Conservation (phyloP, 768 basidiomycete genomes). For the Mrakia blollopis region DNA sequence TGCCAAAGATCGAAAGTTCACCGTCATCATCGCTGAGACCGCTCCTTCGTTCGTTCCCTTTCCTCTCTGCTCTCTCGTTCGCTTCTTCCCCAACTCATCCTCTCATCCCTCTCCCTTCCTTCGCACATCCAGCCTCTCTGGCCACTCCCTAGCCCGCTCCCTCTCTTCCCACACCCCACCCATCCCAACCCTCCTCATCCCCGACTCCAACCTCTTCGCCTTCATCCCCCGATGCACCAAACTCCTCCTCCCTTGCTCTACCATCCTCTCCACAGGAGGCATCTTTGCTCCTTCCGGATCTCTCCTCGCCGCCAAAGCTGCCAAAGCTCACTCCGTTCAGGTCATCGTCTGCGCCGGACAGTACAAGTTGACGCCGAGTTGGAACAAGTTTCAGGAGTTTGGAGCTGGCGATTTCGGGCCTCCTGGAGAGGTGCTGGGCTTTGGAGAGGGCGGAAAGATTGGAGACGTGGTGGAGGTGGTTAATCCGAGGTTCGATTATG, state of each 20-base stretch:
- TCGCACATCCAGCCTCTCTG: not conserved
- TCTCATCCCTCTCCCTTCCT: not conserved
- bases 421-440: slow-evolving; percentile 49
- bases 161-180: slow-evolving; percentile 55
- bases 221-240: slow-evolving; percentile 97
- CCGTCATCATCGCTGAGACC: slow-evolving; percentile 92
- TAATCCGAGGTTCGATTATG: slow-evolving; percentile 96
- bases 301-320: slow-evolving; percentile 76
- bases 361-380: slow-evolving; percentile 86
- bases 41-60: slow-evolving; percentile 58
- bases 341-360: slow-evolving; percentile 92
- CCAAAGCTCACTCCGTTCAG: slow-evolving; percentile 81
- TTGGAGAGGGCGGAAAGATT: slow-evolving; percentile 55
- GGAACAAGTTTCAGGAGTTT: slow-evolving; percentile 44
- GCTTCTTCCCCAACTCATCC: not conserved
- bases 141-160: slow-evolving; percentile 18
- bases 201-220: slow-evolving; percentile 91
- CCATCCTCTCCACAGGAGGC: slow-evolving; percentile 94
- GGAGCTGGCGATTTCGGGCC: slow-evolving; percentile 43
- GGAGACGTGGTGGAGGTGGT: slow-evolving; percentile 82
- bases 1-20: slow-evolving; percentile 82
- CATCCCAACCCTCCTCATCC: slow-evolving; percentile 93
- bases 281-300: slow-evolving; percentile 87
- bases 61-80: not conserved
- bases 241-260: slow-evolving; percentile 87